Conservation (phyloP, 495 filamentous ascomycete species). For the Pyrenula massariospora region DNA sequence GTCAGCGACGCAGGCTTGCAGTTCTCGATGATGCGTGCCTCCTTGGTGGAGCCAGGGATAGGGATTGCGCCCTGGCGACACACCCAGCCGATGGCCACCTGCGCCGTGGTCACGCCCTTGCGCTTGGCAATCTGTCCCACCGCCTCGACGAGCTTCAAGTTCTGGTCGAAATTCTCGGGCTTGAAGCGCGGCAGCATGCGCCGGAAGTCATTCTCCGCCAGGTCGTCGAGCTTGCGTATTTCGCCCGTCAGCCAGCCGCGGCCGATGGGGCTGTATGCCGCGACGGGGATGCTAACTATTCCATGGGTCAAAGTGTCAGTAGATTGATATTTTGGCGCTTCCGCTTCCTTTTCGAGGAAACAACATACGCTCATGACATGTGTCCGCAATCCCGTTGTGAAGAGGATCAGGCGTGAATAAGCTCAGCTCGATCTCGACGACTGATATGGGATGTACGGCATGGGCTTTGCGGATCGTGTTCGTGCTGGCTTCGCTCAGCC, state of each 20-base stretch:
- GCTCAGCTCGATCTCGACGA: conserved; percentile 59
- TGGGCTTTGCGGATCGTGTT: conserved; percentile 63
- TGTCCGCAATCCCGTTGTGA: background rate
- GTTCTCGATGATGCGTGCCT: conserved; percentile 35
- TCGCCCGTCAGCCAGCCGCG: conserved; percentile 40
- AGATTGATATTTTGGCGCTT: too few relatives aligned
- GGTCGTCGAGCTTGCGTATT: conserved; percentile 43
- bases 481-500: conserved; percentile 60
- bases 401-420: conserved; percentile 42
- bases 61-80: conserved; percentile 50
- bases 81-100: conserved; percentile 73
- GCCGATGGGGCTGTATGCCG: conserved; percentile 45
- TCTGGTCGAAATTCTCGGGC: conserved; percentile 57
- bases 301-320: conserved; percentile 56
- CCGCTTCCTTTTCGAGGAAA: too few relatives aligned
- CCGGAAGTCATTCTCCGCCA: conserved; percentile 42
- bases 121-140: conserved; percentile 37
- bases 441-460: conserved; percentile 34
- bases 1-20: conserved; percentile 22
- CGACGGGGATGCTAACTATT: conserved; percentile 47
- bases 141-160: conserved; percentile 55
- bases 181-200: conserved; percentile 50
- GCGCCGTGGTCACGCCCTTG: conserved; percentile 61
- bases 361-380: background rate
- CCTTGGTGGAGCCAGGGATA: conserved; percentile 59